phyloP scores from a whole-genome alignment of 495 filamentous ascomycete species.

The Friedmanniomyces simplex region DNA sequence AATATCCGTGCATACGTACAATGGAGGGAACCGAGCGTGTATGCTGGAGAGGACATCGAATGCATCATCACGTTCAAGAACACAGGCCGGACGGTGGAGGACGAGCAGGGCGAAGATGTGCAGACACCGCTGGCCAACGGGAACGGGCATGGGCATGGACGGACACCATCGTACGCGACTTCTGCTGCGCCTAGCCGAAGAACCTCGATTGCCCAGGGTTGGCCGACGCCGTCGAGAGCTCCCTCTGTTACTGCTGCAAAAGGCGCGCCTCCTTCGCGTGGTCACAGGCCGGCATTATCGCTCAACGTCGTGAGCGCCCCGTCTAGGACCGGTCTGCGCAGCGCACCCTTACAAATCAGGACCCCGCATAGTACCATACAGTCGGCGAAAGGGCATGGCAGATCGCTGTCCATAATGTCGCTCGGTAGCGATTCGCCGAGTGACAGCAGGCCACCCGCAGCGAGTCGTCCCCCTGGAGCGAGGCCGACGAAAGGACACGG shows the following conservation, averaged over 20 bases:
- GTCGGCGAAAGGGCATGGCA: conserved; percentile 45
- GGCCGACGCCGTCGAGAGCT: neutral
- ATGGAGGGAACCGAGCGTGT: conserved; percentile 84
- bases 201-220: conserved; percentile 10
- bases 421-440: conserved; percentile 50
- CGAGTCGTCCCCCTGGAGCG: conserved; percentile 26
- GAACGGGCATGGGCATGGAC: conserved; percentile 15
- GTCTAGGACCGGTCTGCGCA: conserved; percentile 14
- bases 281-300: conserved; percentile 49
- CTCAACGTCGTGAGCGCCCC: conserved; percentile 40
- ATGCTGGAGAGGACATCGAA: conserved; percentile 87
- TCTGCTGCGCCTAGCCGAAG: conserved; percentile 6
- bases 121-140: conserved; percentile 29
- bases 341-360: conserved; percentile 19
- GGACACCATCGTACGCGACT: conserved; percentile 5
- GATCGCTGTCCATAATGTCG: conserved; percentile 93
- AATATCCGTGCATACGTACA: conserved; percentile 91
- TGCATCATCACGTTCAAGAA: conserved; percentile 97
- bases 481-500: conserved; percentile 55
- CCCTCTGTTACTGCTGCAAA: conserved; percentile 20
- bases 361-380: conserved; percentile 12
- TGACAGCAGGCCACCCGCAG: neutral
- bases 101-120: conserved; percentile 26
- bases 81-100: conserved; percentile 43
- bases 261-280: conserved; percentile 31